phyloP scores from a whole-genome alignment of 805 yeast species.

The Wickerhamiella alocasiicola region DNA sequence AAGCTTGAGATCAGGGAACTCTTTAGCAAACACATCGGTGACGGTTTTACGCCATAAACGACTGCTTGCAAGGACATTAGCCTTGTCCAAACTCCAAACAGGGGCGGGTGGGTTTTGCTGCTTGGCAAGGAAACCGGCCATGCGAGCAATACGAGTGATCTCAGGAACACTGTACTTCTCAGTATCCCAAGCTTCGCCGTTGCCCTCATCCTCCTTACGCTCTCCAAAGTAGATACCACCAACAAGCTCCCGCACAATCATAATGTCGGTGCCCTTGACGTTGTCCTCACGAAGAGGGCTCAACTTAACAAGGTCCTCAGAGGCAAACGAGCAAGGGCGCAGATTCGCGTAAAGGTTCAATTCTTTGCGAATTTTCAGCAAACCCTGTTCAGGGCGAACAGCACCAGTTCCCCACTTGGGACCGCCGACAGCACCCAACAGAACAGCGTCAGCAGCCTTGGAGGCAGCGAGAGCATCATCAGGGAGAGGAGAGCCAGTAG shows the following conservation, averaged over 20 bases:
- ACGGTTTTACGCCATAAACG: slow-evolving; percentile 95
- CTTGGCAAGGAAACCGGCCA: slow-evolving; percentile 95
- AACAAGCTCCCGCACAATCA: slow-evolving; percentile 89
- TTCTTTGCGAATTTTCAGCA: slow-evolving; percentile 87
- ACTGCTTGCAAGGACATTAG: slow-evolving; percentile 91
- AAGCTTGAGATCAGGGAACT: slow-evolving; percentile 77
- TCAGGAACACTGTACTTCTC: slow-evolving; percentile 86
- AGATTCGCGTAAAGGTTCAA: slow-evolving; percentile 87
- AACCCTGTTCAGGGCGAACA: slow-evolving; percentile 96
- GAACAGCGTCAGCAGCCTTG: slow-evolving; percentile 83
- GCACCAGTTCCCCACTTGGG: slow-evolving; percentile 98
- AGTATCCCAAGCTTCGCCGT: slow-evolving; percentile 83
- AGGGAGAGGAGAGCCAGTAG: slow-evolving; percentile 84
- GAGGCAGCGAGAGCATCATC: slow-evolving; percentile 75
- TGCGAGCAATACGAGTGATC: slow-evolving; percentile 88
- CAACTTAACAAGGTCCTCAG: slow-evolving; percentile 69
- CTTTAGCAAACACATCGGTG: slow-evolving; percentile 66
- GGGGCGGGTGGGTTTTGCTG: slow-evolving; percentile 92
- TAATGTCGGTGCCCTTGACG: slow-evolving; percentile 82
- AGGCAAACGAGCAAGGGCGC: slow-evolving; percentile 90
- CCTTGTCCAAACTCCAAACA: slow-evolving; percentile 93
- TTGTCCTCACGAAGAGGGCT: slow-evolving; percentile 79
- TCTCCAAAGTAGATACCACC: slow-evolving; percentile 98
- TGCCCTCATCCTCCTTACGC: slow-evolving; percentile 81
- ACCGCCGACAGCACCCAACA: slow-evolving; percentile 97